Evolutionary conservation across 768 basidiomycete species (phyloP).

Genomic region (Macrolepiota fuliginosa): DNA sequence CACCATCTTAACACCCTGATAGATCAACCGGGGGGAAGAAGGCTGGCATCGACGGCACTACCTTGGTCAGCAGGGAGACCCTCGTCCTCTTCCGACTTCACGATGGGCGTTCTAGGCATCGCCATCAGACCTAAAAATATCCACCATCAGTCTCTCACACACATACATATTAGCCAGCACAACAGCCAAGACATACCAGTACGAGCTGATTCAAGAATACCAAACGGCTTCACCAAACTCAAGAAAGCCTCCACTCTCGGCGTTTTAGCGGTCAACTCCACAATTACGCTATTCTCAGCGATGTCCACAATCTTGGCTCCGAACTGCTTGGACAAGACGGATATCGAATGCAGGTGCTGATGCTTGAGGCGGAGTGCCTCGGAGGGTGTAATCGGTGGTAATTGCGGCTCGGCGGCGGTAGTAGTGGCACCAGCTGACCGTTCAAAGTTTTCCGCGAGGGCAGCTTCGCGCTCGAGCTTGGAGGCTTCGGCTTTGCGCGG

Average conservation of each 20-base stretch:
- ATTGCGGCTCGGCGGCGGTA: constrained; percentile 21
- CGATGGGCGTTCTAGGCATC: constrained; percentile 94
- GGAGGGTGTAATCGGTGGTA: constrained; percentile 60
- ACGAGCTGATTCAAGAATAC: constrained; percentile 91
- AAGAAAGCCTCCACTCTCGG: constrained; percentile 91
- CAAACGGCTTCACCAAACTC: constrained; percentile 88
- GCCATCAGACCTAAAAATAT: constrained; percentile 83
- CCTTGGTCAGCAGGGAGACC: constrained; percentile 42
- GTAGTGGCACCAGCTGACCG: constrained; percentile 41
- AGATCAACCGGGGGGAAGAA: constrained; percentile 85
- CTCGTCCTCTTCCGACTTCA: constrained; percentile 55
- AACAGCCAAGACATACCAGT: constrained; percentile 59
- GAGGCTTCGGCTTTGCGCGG: constrained; percentile 46
- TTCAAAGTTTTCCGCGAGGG: constrained; percentile 79
- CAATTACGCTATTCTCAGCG: constrained; percentile 90
- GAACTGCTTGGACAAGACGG: constrained; percentile 82
- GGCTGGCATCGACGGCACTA: constrained; percentile 79
- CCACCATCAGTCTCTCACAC: background rate
- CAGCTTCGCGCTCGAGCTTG: constrained; percentile 70
- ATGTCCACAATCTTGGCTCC: constrained; percentile 93
- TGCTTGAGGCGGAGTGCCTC: constrained; percentile 90
- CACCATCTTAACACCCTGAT: background rate
- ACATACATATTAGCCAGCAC: background rate
- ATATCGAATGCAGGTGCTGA: constrained; percentile 85
- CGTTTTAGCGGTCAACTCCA: constrained; percentile 94